These are phyloP conservation scores for Penicillium arizonense DNA, from an alignment of 495 filamentous ascomycete genomes.

Conservation along the genomic window DNA sequence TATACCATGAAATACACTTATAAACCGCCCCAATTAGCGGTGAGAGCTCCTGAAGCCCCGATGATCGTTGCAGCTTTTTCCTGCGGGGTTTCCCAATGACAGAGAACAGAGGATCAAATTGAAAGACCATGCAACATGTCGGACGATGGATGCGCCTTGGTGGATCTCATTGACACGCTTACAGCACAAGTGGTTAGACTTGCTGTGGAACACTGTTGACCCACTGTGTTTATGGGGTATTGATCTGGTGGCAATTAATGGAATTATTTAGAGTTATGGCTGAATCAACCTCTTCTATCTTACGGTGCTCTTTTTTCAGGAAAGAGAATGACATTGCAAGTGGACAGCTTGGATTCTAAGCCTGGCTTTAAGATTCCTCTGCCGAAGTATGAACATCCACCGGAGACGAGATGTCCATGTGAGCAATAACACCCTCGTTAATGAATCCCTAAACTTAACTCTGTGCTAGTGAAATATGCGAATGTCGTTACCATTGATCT, in stretches of 20 bases:
- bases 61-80: not conserved
- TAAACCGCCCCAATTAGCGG: not conserved
- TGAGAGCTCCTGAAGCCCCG: not conserved
- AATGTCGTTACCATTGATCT: slow-evolving; percentile 53
- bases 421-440: not conserved
- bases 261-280: not conserved
- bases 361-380: not conserved
- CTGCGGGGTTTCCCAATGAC: not conserved
- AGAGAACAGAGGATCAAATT: not conserved
- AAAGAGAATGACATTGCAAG: not conserved
- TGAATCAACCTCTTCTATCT: not conserved
- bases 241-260: not conserved
- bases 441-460: too few species aligned
- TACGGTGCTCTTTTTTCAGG: not conserved
- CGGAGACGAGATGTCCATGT: slow-evolving; percentile 1
- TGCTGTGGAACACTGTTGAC: not conserved
- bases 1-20: not conserved
- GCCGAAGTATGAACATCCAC: slow-evolving; percentile 5
- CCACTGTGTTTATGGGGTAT: not conserved
- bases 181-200: not conserved
- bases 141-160: not conserved
- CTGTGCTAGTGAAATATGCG: slow-evolving; percentile 38
- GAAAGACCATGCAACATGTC: not conserved
- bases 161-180: not conserved
- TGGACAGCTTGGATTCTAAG: not conserved